Conservation (phyloP, 768 basidiomycete species). For the Boletellus emodensis region DNA sequence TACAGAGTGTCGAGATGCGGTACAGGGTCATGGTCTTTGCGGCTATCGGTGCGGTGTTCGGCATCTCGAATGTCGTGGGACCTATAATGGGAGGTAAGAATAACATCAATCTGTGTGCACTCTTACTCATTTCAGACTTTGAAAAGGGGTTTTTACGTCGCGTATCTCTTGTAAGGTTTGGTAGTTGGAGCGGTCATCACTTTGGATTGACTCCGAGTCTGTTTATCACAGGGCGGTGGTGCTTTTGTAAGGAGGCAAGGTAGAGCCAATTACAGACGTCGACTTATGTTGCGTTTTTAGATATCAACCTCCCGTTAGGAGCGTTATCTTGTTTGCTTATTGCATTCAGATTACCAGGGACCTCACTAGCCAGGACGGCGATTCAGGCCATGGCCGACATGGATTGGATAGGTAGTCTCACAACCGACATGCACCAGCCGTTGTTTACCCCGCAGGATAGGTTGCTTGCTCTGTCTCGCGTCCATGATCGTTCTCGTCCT, state of each 20-base stretch:
- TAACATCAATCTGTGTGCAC: background rate
- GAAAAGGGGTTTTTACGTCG: slow-evolving; percentile 9
- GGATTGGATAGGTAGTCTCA: slow-evolving; percentile 12
- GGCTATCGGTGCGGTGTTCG: slow-evolving; percentile 9
- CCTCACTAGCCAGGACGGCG: background rate
- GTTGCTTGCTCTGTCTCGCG: slow-evolving; percentile 12
- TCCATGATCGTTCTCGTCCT: slow-evolving; percentile 9
- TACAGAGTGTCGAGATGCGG: slow-evolving; percentile 7
- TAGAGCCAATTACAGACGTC: background rate
- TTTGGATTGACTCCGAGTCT: background rate
- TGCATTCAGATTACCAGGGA: slow-evolving; percentile 2
- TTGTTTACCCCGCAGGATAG: slow-evolving; percentile 1
- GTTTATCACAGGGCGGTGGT: slow-evolving; percentile 12
- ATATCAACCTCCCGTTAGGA: slow-evolving; percentile 14
- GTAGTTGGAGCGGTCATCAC: background rate
- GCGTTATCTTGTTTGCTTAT: slow-evolving; percentile 5
- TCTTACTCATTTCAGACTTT: background rate
- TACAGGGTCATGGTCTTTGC: slow-evolving; percentile 9
- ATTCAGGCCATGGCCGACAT: slow-evolving; percentile 2
- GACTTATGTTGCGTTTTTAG: slow-evolving; percentile 2
- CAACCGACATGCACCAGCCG: background rate
- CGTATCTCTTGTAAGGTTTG: slow-evolving; percentile 8
- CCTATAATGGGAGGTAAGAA: slow-evolving; percentile 11
- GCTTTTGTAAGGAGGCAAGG: slow-evolving; percentile 10
- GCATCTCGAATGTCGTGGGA: slow-evolving; percentile 8